Conservation (phyloP, 2,329 filamentous ascomycete genomes). For the Pestalotiopsis sp. region DNA sequence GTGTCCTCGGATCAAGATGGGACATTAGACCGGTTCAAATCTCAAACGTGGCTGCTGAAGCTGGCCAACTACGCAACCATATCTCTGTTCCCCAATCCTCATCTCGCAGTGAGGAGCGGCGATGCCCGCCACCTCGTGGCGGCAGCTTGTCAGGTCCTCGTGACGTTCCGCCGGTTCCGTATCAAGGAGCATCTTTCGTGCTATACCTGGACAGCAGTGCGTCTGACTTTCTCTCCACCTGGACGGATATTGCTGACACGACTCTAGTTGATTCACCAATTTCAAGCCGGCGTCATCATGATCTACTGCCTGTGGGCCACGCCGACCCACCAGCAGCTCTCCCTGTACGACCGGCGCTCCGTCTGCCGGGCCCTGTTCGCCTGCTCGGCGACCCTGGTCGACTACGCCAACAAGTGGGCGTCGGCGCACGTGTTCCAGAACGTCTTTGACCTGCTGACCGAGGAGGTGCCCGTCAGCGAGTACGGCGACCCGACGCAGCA, state of each 20-base stretch:
- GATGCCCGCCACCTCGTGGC: background rate
- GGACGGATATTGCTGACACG: background rate
- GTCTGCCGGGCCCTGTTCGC: background rate
- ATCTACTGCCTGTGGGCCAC: background rate
- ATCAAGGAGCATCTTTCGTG: background rate
- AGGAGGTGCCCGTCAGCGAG: background rate
- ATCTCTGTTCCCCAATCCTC: background rate
- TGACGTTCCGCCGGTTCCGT: background rate
- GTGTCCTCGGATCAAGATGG: background rate
- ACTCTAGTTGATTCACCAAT: background rate
- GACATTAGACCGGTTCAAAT: background rate
- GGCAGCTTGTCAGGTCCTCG: background rate
- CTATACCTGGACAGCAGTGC: background rate
- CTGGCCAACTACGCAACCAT: background rate
- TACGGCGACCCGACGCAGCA: background rate
- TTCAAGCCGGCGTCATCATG: background rate
- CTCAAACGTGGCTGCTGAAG: background rate
- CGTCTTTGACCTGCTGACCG: background rate
- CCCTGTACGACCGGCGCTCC: background rate
- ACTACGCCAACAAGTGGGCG: background rate
- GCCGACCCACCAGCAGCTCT: background rate
- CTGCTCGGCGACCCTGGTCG: background rate
- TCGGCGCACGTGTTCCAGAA: background rate
- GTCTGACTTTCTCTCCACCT: background rate
- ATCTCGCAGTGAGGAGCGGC: background rate